phyloP scores from a whole-genome alignment of 2,329 filamentous ascomycete genomes.

The Trichoderma breve region DNA sequence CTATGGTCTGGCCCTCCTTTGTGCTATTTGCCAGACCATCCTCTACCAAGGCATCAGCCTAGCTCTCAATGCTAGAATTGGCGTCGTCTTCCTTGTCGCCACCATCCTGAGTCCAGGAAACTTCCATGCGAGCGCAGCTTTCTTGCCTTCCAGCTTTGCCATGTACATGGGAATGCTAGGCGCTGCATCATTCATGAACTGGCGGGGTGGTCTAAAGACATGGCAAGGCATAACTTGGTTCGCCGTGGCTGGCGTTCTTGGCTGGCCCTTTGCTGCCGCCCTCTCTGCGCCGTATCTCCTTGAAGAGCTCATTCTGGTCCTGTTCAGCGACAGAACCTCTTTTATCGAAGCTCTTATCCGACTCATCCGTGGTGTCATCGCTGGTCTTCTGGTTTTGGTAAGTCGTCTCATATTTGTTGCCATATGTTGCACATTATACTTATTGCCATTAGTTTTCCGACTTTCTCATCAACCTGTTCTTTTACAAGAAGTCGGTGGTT shows the following conservation, averaged over 20 bases:
- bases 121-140: slow-evolving; percentile 86
- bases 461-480: slow-evolving; percentile 71
- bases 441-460: slow-evolving; percentile 57
- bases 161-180: slow-evolving; percentile 94
- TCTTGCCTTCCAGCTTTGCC: slow-evolving; percentile 89
- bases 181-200: slow-evolving; percentile 86
- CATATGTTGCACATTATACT: background rate
- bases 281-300: slow-evolving; percentile 76
- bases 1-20: slow-evolving; percentile 68
- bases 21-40: slow-evolving; percentile 77
- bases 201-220: slow-evolving; percentile 75
- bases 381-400: slow-evolving; percentile 68
- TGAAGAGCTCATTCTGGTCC: slow-evolving; percentile 66
- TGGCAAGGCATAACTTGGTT: slow-evolving; percentile 88
- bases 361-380: slow-evolving; percentile 64
- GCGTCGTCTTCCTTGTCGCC: slow-evolving; percentile 76
- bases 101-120: slow-evolving; percentile 82
- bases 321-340: slow-evolving; percentile 55
- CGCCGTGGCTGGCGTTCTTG: slow-evolving; percentile 76
- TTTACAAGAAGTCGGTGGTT: slow-evolving; percentile 74
- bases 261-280: slow-evolving; percentile 91
- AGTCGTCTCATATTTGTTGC: slow-evolving; percentile 30
- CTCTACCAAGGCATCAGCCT: slow-evolving; percentile 75
- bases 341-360: slow-evolving; percentile 59
- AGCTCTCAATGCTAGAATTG: slow-evolving; percentile 78